Evolutionary conservation across 148 eudicot genomes (phyloP), one percentile per base, ranked within the genome.

Genomic region (Polygonum aviculare): DNA sequence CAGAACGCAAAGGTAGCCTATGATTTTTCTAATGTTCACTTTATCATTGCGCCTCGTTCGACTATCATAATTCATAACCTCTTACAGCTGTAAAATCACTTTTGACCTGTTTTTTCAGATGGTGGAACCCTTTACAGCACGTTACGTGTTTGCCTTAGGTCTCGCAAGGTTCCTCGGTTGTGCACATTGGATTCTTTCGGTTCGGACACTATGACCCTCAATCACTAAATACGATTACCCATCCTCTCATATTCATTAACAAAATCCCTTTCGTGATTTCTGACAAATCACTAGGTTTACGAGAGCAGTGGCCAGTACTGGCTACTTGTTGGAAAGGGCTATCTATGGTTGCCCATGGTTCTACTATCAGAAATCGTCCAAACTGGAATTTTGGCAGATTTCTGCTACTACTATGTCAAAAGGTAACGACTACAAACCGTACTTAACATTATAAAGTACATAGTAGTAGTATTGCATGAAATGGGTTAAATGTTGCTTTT

Each of bases 111-210:
- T 38, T 67, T 79, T 75, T 51, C 88, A 93, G 98, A 85, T 90
- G 87, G 84, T 93, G 76, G 98, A 93, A 70, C 97, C 98, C 40
- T 91, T 90, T 69, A 90, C 98, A 0, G 90, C 88, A 16, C 91
- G 90, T 77, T 93, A 93, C 47, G 96, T 93, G 63, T 93, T 93
- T 83, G 98, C 98, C 54, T 72, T 93, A 22, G 98, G 97, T 7
- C 79, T 93, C 72, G 87, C 96, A 50, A 87, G 94, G 82, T 91
- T 91, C 81, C 74, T 93, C 36, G 88, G 90, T 15, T 91, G 87
- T 38, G 98, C 98, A 77, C 88, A 93, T 72, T 91, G 97, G 97
- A 87, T 91, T 31, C 77, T 91, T 81, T 83, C 84, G 98, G 98
- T 93, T 36, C 0, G 72, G 3, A 36, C 33, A 63, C 69, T 26